Conservation (phyloP, 1,284 basidiomycete genomes). For the Pterulicium gracile region DNA sequence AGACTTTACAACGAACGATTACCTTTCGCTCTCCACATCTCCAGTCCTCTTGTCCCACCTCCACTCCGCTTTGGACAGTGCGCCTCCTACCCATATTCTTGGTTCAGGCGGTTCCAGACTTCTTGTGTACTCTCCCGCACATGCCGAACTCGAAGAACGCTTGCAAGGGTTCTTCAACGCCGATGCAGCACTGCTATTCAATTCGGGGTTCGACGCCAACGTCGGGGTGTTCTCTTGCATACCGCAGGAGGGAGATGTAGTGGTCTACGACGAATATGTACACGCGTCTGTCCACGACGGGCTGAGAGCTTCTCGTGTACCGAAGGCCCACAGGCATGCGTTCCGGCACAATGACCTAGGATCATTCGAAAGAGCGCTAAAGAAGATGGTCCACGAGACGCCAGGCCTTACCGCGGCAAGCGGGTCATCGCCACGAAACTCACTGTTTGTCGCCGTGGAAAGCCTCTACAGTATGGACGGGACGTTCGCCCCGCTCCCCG, state of each 20-base stretch:
- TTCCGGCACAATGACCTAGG: constrained; percentile 73
- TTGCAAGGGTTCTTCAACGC: constrained; percentile 55
- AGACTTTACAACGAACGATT: constrained; percentile 91
- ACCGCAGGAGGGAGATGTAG: constrained; percentile 69
- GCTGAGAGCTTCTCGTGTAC: constrained; percentile 58
- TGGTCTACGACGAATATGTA: constrained; percentile 83
- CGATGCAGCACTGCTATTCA: constrained; percentile 77
- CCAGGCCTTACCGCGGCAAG: constrained; percentile 26
- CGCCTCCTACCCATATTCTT: constrained; percentile 60
- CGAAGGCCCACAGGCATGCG: constrained; percentile 23
- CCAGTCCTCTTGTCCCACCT: constrained; percentile 26
- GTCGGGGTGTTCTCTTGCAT: constrained; percentile 79
- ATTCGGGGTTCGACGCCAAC: constrained; percentile 94
- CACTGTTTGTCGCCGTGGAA: constrained; percentile 78
- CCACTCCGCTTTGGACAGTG: constrained; percentile 32
- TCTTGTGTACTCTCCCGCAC: constrained; percentile 69
- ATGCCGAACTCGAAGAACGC: constrained; percentile 59
- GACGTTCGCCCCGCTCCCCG: constrained; percentile 68
- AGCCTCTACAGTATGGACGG: constrained; percentile 95
- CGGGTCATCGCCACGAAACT: constrained; percentile 22
- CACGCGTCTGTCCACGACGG: constrained; percentile 94
- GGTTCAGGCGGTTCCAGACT: constrained; percentile 88
- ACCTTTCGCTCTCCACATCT: constrained; percentile 75
- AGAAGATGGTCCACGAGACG: constrained; percentile 22
- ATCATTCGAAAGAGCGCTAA: constrained; percentile 34